Base-by-base conservation (phyloP, 2,329 filamentous ascomycete genomes). In the Ceratocystiopsis brevicomis region DNA sequence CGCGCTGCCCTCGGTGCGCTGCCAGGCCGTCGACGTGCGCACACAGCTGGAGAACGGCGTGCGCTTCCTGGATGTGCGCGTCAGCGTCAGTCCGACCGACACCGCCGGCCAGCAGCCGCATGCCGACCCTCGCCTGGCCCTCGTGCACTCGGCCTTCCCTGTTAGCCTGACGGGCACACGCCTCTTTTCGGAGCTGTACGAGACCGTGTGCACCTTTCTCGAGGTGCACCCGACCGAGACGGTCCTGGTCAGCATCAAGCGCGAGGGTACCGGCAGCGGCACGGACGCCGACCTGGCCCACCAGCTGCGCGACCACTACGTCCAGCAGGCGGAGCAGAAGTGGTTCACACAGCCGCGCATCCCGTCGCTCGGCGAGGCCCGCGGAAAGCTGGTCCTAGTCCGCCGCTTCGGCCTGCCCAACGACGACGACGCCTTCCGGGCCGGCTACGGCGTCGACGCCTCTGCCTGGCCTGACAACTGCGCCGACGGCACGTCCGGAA, bases 121-220 rank as follows among this genome's bases (percentile, higher is more conserved):
- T 56, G 44, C 47, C 34, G 69, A 15, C n/a, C 6, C 14, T 3
- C 15, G 73, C 37, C 69, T 96, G 15, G 66, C 78, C 43, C 81
- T 98, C 30, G 88, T 96, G 5, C 90, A 98, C 64, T 78, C 80
- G 54, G 83, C 76, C 19, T 96, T 96, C 57, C 86, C 90, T 44
- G 76, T 96, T 57, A 79, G 82, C 3, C 67, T 98, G 32, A 83
- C 80, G 0, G 85, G 85, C 3, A 73, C 67, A 51, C 92, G 86
- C 59, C 90, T 82, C 57, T 79, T 96, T 54, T 70, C 71, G 45
- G 74, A 78, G 42, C 64, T 96, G 46, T 67, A 93, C 47, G 64
- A 73, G 19, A 73, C 76, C 37, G 67, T 86, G 41, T 77, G 85
- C 58, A 61, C 65, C 16, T 96, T 95, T 60, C 71, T 96, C 14